phyloP scores from a whole-genome alignment of 23 red algal genomes.

The Gracilaria domingensis region DNA sequence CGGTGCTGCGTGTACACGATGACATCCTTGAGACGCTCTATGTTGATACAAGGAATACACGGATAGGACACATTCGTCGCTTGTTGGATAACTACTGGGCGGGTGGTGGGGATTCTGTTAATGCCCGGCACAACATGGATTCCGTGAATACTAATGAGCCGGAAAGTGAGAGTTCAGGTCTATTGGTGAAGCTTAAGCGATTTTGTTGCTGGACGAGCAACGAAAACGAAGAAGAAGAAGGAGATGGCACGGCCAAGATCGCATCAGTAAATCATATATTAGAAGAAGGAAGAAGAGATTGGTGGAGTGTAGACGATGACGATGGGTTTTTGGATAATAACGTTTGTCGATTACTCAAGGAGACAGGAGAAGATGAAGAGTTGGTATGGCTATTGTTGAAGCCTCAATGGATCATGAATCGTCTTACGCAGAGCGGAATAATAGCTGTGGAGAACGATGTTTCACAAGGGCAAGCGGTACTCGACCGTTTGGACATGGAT shows the following conservation, averaged over 20 bases:
- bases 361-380: not conserved
- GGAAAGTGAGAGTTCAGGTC: too few species aligned
- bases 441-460: not conserved
- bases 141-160: too few species aligned
- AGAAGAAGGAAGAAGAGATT: not conserved
- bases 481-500: not conserved
- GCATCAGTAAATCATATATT: not conserved
- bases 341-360: not conserved
- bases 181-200: too few species aligned
- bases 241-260: too few species aligned
- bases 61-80: not conserved
- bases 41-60: not conserved
- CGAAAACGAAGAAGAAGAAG: not conserved
- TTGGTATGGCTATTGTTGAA: not conserved
- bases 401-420: conserved; percentile 6
- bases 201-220: not conserved
- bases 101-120: too few species aligned
- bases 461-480: not conserved
- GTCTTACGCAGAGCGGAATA: not conserved
- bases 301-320: not conserved
- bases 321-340: not conserved
- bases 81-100: too few species aligned
- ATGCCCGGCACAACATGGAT: too few species aligned
- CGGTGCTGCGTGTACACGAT: not conserved
- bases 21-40: not conserved